Evolutionary conservation across 352 stramenopile genomes (phyloP).

Genomic region (Phytophthora podocarpi): DNA sequence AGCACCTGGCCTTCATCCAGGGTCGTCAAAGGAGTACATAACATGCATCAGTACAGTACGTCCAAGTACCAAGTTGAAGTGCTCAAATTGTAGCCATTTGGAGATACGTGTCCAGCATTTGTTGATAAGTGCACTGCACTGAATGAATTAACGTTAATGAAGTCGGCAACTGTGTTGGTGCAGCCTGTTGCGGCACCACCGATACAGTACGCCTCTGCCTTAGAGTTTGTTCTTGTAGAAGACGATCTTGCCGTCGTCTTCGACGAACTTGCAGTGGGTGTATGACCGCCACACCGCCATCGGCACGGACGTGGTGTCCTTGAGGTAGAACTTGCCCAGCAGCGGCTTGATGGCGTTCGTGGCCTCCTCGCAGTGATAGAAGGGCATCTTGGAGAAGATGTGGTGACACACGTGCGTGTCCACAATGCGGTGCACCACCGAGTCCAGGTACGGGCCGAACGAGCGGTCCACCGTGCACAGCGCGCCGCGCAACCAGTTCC

Average conservation of each 20-base stretch:
- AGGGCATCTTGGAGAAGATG: constrained; percentile 99
- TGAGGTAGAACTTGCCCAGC: constrained; percentile 96
- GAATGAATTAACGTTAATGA: constrained; percentile 36
- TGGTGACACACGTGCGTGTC: constrained; percentile 98
- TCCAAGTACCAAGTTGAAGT: constrained; percentile 22
- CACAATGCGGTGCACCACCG: constrained; percentile 97
- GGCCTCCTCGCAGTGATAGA: constrained; percentile 97
- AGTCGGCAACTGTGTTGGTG: not conserved
- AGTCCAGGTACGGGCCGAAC: constrained; percentile 95
- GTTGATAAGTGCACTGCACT: constrained; percentile 23
- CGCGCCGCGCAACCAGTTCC: constrained; percentile 96
- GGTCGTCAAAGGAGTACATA: not conserved
- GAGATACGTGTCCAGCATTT: too few species aligned
- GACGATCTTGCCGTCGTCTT: constrained; percentile 90
- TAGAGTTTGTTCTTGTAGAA: constrained; percentile 88
- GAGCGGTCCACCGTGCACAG: constrained; percentile 98
- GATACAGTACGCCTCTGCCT: constrained; percentile 2
- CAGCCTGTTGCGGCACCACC: not conserved
- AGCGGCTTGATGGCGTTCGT: constrained; percentile 93
- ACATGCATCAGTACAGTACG: not conserved
- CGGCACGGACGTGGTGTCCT: constrained; percentile 91
- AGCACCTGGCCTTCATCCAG: constrained; percentile 59
- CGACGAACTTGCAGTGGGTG: constrained; percentile 94
- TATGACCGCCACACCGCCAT: constrained; percentile 93
- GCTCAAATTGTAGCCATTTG: not conserved